Conservation (phyloP, 495 filamentous ascomycete species). For the Neurospora tetraspora region DNA sequence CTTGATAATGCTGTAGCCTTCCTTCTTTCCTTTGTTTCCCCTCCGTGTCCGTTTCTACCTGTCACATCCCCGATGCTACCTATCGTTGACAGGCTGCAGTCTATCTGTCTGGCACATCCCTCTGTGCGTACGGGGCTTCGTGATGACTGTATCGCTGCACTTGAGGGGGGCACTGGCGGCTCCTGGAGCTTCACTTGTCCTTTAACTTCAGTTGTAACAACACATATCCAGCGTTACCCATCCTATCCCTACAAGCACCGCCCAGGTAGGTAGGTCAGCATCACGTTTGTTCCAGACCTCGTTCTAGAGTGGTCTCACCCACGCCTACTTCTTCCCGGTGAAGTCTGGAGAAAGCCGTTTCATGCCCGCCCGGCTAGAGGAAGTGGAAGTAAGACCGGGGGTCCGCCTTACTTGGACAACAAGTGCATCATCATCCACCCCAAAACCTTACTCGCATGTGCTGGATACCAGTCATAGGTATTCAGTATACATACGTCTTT, state of each 20-base stretch:
- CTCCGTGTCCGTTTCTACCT: neutral
- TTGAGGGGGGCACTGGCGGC: neutral
- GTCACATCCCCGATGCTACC: neutral
- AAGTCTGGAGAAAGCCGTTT: neutral
- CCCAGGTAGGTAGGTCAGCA: neutral
- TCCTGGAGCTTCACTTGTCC: neutral
- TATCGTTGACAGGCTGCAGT: neutral
- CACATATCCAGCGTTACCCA: neutral
- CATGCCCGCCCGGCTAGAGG: neutral
- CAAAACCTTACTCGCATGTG: neutral
- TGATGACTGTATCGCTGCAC: neutral
- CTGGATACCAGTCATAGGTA: neutral
- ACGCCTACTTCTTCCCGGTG: neutral
- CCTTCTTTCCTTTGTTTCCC: neutral
- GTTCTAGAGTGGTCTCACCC: neutral
- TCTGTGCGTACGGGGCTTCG: neutral
- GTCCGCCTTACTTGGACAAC: neutral
- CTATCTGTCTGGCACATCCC: neutral
- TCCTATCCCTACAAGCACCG: neutral
- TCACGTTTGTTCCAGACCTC: neutral
- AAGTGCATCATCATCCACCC: neutral
- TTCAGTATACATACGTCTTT: neutral
- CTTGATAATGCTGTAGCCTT: neutral
- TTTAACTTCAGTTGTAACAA: neutral
- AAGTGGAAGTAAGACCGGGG: neutral